A percentile compares a stretch with the other conserved stretches of the same genome.
Evolutionary conservation across 225 moss, liverwort and hornwort genomes (phyloP).

Genomic region (Climacium dendroides): DNA sequence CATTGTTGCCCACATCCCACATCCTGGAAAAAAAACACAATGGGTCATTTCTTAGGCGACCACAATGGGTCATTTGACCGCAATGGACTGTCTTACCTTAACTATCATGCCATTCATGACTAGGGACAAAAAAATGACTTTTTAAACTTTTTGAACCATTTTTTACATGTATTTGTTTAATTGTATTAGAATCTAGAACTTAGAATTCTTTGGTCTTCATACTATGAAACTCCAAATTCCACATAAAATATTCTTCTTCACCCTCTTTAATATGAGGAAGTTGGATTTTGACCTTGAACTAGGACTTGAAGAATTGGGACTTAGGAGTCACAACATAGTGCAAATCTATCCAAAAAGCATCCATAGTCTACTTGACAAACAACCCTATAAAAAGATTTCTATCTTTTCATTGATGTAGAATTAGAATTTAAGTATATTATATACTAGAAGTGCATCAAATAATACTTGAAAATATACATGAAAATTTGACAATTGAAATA

Average conservation of each 20-base stretch:
- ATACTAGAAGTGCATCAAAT: neutral
- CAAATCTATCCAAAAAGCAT: accelerated
- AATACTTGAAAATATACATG: neutral
- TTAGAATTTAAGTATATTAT: neutral
- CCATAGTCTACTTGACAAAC: neutral
- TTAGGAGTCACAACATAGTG: accelerated
- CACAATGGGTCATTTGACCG: too few species aligned
- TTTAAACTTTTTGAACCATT: neutral
- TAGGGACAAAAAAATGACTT: too few species aligned
- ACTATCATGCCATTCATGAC: too few species aligned
- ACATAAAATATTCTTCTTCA: neutral
- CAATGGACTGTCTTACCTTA: too few species aligned
- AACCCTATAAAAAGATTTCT: accelerated
- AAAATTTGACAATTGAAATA: neutral
- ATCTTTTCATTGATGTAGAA: neutral
- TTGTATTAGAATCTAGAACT: neutral
- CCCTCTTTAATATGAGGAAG: accelerated
- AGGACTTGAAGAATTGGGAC: neutral
- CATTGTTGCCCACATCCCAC: too few species aligned
- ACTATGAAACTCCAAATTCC: neutral
- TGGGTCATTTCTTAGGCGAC: too few species aligned
- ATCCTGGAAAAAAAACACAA: too few species aligned
- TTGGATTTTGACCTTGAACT: neutral
- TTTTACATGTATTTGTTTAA: accelerated
- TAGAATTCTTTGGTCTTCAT: neutral